Conservation (phyloP, 352 stramenopile genomes). For the Globisporangium solare region DNA sequence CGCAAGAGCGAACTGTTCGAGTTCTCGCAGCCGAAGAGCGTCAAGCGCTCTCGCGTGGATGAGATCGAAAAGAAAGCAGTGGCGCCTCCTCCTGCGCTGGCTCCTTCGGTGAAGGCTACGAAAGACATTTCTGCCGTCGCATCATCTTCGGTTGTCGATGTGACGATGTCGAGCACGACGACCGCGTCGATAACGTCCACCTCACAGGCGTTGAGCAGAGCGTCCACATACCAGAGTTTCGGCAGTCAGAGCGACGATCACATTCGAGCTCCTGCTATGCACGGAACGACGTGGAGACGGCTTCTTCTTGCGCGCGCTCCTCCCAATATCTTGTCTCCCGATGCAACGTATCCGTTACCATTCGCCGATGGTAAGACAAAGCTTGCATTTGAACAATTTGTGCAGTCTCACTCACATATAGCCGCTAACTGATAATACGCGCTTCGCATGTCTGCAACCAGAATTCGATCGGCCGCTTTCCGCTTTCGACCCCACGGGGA, state of each 20-base stretch:
- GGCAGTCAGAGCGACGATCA: constrained; percentile 1
- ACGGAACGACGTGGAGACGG: constrained; percentile 24
- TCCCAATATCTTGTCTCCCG: constrained; percentile 19
- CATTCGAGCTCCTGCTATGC: constrained; percentile 14
- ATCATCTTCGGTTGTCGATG: constrained; percentile 5
- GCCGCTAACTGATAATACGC: no score
- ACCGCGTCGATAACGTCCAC: constrained; percentile 4
- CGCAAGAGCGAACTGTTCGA: constrained; percentile 6
- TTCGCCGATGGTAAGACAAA: constrained; percentile 4
- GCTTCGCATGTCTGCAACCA: constrained; percentile 5
- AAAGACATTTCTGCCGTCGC: neutral
- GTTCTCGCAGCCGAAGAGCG: constrained; percentile 8
- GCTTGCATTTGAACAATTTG: constrained; percentile 3
- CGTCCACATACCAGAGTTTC: neutral
- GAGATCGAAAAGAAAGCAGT: constrained; percentile 11
- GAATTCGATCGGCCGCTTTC: constrained; percentile 32
- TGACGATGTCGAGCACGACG: constrained; percentile 2
- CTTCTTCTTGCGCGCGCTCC: constrained; percentile 17
- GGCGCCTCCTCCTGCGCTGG: no score
- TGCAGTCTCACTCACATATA: neutral
- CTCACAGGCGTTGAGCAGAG: constrained; percentile 1
- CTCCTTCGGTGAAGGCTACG: neutral
- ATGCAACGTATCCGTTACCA: constrained; percentile 7
- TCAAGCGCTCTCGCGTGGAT: constrained; percentile 9
- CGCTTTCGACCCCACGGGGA: constrained; percentile 29